phyloP scores from a whole-genome alignment of 2,329 filamentous ascomycete genomes.

The Niveomyces coronatus region DNA sequence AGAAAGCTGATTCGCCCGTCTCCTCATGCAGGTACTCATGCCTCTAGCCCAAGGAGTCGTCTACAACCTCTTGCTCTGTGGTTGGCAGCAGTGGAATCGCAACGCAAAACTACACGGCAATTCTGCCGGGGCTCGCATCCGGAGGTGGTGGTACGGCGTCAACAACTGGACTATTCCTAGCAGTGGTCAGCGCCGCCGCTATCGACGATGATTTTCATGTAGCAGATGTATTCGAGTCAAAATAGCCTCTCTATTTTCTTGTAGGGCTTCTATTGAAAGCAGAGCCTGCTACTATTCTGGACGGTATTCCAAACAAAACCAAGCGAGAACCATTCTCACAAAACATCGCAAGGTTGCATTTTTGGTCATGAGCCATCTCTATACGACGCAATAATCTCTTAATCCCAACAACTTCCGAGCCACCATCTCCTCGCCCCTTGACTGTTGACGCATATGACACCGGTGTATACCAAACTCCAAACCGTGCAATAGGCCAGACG shows the following conservation, averaged over 20 bases:
- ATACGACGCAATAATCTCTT: background rate
- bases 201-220: constrained; percentile 8
- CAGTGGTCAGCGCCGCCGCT: constrained; percentile 8
- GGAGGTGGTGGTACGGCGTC: constrained; percentile 90
- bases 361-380: background rate
- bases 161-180: constrained; percentile 74
- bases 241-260: background rate
- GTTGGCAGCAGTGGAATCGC: constrained; percentile 86
- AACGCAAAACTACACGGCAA: constrained; percentile 67
- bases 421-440: background rate
- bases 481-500: too few species aligned
- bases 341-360: background rate
- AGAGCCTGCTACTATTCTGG: background rate
- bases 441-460: too few species aligned
- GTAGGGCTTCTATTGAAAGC: background rate
- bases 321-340: background rate
- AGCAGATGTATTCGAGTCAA: background rate
- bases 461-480: constrained; percentile 9
- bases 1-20: too few species aligned
- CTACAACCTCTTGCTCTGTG: constrained; percentile 77
- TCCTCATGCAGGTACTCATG: constrained; percentile 72
- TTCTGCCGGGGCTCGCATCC: constrained; percentile 62
- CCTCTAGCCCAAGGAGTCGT: constrained; percentile 78
- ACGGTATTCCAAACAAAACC: background rate
- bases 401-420: too few species aligned